phyloP scores from a whole-genome alignment of 208 protist species.

The Crithidia bombi region DNA sequence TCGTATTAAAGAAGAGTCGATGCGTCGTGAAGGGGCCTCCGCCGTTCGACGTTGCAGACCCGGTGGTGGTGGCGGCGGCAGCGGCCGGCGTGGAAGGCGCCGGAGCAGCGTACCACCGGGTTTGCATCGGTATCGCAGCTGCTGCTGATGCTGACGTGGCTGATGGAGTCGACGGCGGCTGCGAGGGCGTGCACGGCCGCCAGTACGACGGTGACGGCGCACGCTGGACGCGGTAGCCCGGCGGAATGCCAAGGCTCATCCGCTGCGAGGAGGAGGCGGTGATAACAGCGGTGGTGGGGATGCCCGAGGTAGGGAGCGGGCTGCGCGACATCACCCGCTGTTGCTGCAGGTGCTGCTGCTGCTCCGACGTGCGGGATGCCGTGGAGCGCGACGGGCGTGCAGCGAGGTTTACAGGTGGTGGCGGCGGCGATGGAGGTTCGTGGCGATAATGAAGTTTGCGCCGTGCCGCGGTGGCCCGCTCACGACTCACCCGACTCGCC shows the following conservation, averaged over 20 bases:
- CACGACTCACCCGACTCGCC: constrained; percentile 7
- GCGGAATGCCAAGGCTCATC: neutral
- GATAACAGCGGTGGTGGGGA: no score
- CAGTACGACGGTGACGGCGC: constrained; percentile 7
- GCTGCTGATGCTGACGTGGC: neutral
- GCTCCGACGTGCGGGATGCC: neutral
- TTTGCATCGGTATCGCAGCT: neutral
- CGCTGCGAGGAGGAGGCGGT: neutral
- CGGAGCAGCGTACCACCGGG: neutral
- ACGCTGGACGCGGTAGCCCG: constrained; percentile 1
- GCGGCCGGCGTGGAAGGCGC: no score
- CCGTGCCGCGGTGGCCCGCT: constrained; percentile 3
- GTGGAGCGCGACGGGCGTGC: neutral
- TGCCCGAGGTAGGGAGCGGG: no score
- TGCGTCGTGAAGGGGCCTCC: neutral
- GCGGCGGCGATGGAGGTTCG: constrained; percentile 2
- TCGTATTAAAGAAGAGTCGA: neutral
- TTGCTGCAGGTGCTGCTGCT: neutral
- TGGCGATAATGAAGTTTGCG: no score
- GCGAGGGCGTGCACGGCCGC: neutral
- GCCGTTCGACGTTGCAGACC: neutral
- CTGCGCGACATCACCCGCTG: neutral
- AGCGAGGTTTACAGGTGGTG: neutral
- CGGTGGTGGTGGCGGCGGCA: neutral
- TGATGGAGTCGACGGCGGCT: neutral